Evolutionary conservation across 1,284 basidiomycete genomes (phyloP).

Genomic region (Ganoderma multipileum): DNA sequence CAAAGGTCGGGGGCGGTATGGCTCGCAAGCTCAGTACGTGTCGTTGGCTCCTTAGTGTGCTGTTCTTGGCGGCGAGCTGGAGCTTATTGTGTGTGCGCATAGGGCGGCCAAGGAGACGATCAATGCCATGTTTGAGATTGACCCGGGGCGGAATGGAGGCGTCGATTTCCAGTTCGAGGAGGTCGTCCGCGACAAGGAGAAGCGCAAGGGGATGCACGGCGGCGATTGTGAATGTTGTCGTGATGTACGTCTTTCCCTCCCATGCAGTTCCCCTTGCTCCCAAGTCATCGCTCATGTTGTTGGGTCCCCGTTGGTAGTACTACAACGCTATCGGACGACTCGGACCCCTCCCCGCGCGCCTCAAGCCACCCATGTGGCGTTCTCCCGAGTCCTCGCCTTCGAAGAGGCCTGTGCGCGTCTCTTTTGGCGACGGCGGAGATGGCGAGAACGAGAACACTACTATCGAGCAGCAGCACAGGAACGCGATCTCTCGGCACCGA

Average conservation of each 20-base stretch:
- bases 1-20: conserved; percentile 37
- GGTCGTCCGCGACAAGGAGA: conserved; percentile 74
- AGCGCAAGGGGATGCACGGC: conserved; percentile 73
- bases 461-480: conserved; percentile 69
- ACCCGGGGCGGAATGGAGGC: conserved; percentile 72
- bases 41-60: background rate
- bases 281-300: background rate
- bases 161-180: conserved; percentile 74
- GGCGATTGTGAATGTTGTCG: conserved; percentile 87
- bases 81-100: background rate
- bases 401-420: conserved; percentile 36
- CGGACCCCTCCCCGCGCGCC: conserved; percentile 69
- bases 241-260: conserved; percentile 58
- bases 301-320: conserved; percentile 57
- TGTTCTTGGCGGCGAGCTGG: background rate
- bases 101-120: conserved; percentile 43
- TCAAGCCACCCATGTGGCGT: conserved; percentile 74
- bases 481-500: conserved; percentile 82
- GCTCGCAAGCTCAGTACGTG: conserved; percentile 26
- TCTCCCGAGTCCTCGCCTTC: conserved; percentile 53
- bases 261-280: background rate
- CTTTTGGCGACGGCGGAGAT: conserved; percentile 20
- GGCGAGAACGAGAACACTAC: conserved; percentile 19
- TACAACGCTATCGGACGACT: conserved; percentile 79
- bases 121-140: conserved; percentile 72